A percentile compares a stretch with the other conserved stretches of the same genome.
phyloP scores from a whole-genome alignment of 352 stramenopile species.

The Globisporangium paddicum region DNA sequence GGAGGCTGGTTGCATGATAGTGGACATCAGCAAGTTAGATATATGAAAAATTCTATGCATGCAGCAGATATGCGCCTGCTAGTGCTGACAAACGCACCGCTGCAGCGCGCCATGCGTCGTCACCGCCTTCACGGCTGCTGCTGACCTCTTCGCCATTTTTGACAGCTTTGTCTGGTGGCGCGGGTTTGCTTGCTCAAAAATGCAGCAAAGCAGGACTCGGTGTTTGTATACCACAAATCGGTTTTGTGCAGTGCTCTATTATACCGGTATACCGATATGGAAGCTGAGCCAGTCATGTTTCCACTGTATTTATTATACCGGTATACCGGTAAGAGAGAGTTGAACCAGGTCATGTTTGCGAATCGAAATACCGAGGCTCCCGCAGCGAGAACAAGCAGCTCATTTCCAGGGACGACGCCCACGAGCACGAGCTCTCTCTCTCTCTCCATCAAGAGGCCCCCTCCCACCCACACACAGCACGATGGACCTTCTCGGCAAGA shows the following conservation, averaged over 20 bases:
- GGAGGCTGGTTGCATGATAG: slow-evolving; percentile 29
- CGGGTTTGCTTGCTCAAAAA: neutral
- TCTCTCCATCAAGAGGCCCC: neutral
- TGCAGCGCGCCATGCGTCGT: slow-evolving; percentile 67
- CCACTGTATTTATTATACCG: too few relatives aligned
- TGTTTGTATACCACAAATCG: neutral
- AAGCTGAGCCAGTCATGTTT: too few relatives aligned
- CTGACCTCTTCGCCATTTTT: slow-evolving; percentile 16
- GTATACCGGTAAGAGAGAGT: neutral
- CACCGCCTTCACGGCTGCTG: slow-evolving; percentile 15
- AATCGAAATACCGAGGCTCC: slow-evolving; percentile 3
- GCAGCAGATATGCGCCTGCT: neutral
- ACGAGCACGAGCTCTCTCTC: neutral
- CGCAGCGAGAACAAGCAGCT: neutral
- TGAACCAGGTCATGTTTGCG: slow-evolving; percentile 2
- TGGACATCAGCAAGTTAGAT: neutral
- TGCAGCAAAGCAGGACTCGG: neutral
- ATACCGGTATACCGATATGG: too few relatives aligned
- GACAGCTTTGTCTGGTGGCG: neutral
- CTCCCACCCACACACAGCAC: neutral
- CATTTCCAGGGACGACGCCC: neutral
- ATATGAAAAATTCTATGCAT: neutral
- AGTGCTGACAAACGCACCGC: slow-evolving; percentile 27
- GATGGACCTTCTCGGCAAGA: slow-evolving; percentile 84
- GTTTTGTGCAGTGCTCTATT: neutral